phyloP scores from a whole-genome alignment of 176 grass and related monocot genomes.

The Carex littledalei region DNA sequence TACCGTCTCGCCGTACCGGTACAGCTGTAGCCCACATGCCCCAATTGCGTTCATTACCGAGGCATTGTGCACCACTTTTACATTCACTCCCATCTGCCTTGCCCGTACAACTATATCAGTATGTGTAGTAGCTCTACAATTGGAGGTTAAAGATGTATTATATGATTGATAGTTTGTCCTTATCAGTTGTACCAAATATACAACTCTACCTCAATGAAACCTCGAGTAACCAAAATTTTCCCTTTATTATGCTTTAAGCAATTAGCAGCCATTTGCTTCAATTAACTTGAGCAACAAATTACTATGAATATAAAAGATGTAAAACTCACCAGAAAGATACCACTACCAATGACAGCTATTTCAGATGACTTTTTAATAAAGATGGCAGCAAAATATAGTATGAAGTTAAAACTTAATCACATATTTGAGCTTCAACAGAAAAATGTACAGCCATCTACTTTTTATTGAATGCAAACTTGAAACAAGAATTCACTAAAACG shows the following conservation, averaged over 20 bases:
- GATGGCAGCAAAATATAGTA: background rate
- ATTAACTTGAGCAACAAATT: background rate
- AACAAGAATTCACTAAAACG: background rate
- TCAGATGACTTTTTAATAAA: background rate
- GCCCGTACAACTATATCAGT: slow-evolving; percentile 91
- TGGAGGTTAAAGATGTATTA: background rate
- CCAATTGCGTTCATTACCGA: slow-evolving; percentile 93
- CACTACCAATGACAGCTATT: background rate
- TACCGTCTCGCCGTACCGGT: slow-evolving; percentile 82
- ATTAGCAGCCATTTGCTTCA: background rate
- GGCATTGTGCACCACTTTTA: slow-evolving; percentile 89
- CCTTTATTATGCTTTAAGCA: background rate
- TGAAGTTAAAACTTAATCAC: background rate
- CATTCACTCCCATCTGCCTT: slow-evolving; percentile 61
- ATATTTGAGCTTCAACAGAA: background rate
- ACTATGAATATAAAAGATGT: background rate
- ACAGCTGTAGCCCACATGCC: slow-evolving; percentile 85
- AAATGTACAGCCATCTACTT: background rate
- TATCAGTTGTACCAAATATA: background rate
- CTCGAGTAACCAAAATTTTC: background rate
- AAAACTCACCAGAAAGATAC: background rate
- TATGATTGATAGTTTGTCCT: background rate
- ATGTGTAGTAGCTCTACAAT: slow-evolving; percentile 79
- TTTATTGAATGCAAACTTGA: background rate
- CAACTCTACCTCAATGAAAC: background rate